These are phyloP conservation scores for Kwoniella europaea DNA, from an alignment of 768 basidiomycete genomes.

Conservation along the genomic window DNA sequence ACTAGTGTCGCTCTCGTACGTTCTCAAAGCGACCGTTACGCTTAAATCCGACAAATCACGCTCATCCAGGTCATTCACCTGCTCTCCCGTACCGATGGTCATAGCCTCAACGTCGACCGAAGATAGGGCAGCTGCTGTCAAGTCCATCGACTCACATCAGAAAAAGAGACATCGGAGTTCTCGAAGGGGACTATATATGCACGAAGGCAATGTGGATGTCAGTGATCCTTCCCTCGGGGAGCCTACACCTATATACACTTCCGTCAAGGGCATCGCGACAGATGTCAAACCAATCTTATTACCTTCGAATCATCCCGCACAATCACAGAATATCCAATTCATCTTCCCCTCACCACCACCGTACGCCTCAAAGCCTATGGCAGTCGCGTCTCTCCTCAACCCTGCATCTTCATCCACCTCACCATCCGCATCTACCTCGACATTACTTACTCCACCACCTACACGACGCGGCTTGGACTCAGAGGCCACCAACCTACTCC, in stretches of 20 bases:
- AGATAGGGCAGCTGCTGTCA: constrained; percentile 32
- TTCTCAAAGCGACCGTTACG: constrained; percentile 32
- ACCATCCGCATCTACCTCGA: constrained; percentile 12
- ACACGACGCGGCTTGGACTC: constrained; percentile 5
- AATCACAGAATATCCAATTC: constrained; percentile 46
- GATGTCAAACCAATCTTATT: constrained; percentile 47
- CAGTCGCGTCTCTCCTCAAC: constrained; percentile 21
- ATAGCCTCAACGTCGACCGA: constrained; percentile 26
- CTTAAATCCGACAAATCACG: constrained; percentile 28
- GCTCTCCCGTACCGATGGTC: constrained; percentile 35
- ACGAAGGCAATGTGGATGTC: constrained; percentile 50
- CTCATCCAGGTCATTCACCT: constrained; percentile 27
- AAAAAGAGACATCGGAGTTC: constrained; percentile 38
- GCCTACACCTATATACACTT: constrained; percentile 12
- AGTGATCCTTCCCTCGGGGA: constrained; percentile 21
- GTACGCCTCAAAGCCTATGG: constrained; percentile 16
- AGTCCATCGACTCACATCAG: constrained; percentile 17
- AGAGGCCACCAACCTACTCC: constrained; percentile 26
- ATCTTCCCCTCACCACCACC: constrained; percentile 42
- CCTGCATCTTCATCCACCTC: constrained; percentile 1
- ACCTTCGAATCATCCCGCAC: constrained; percentile 30
- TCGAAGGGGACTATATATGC: constrained; percentile 49
- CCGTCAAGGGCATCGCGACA: constrained; percentile 25
- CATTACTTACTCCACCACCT: constrained; percentile 22
- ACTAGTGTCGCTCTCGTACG: constrained; percentile 33